phyloP scores from a whole-genome alignment of 2,329 filamentous ascomycete species.

The Myriangium duriaei region DNA sequence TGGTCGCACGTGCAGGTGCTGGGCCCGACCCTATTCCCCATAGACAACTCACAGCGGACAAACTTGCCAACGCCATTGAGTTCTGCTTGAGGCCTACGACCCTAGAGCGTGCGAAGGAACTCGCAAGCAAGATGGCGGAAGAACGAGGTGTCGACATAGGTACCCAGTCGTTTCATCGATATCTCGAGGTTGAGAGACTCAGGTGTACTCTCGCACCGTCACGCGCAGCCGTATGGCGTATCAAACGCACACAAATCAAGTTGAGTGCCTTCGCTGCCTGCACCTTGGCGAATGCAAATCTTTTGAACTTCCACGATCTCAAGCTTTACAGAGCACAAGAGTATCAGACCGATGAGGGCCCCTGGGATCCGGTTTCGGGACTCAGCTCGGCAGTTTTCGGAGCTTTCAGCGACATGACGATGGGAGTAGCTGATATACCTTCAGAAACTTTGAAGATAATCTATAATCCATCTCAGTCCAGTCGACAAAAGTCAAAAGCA shows the following conservation, averaged over 20 bases:
- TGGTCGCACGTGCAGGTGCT: constrained; percentile 38
- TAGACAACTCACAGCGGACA: constrained; percentile 31
- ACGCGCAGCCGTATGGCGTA: constrained; percentile 60
- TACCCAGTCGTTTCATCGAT: constrained; percentile 34
- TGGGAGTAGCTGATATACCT: constrained; percentile 67
- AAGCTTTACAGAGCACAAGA: constrained; percentile 55
- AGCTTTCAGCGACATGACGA: constrained; percentile 67
- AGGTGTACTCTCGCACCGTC: constrained; percentile 58
- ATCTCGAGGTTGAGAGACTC: constrained; percentile 50
- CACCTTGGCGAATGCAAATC: constrained; percentile 50
- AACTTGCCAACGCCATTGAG: constrained; percentile 34
- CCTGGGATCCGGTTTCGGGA: constrained; percentile 66
- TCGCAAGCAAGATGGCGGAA: constrained; percentile 29
- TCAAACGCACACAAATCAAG: constrained; percentile 53
- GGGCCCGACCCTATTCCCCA: constrained; percentile 38
- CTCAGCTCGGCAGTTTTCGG: constrained; percentile 67
- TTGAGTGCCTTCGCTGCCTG: constrained; percentile 63
- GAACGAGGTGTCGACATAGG: constrained; percentile 32
- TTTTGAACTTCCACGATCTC: constrained; percentile 56
- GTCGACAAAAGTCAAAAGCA: background rate
- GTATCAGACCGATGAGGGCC: constrained; percentile 67
- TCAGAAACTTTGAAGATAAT: constrained; percentile 40
- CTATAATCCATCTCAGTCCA: constrained; percentile 25
- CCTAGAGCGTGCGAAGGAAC: constrained; percentile 23
- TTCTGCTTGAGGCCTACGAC: constrained; percentile 30